Evolutionary conservation across 495 filamentous ascomycete species (phyloP), one percentile per base, ranked within the genome.

Genomic region (Hyphodiscus hymeniophilus): DNA sequence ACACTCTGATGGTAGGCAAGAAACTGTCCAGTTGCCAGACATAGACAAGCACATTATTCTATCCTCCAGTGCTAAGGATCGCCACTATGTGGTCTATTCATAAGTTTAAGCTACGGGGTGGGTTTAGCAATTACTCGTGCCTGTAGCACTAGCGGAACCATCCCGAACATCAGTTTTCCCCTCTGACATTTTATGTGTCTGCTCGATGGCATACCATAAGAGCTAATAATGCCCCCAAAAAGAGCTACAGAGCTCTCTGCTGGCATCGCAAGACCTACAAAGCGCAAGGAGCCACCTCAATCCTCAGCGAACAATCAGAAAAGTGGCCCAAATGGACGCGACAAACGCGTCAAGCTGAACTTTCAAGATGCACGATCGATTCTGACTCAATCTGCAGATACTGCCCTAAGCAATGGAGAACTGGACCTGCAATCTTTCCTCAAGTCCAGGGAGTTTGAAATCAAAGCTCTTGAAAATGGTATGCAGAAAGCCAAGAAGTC

Each of bases 401-500:
- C 81, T 36, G 85, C 83, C 11, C 74, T 94, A 48, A 73, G 78
- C 28, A 80, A 84, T 60, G 89, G 89, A 55, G 79, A 85, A 49
- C 76, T 95, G 30, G 80, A 94, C 60, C 72, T 91, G 47, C 73
- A 80, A 39, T 75, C 83, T n/a, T 96, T 95, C 58, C 72, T 95
- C 48, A 74, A 76, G 41, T 79, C 87, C 7, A 82, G 89, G 15
- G 80, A 91, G 58, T 94, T 84, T 55, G 91, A 97, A 63, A 96
- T 98, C 59, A 77, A 74, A 33, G 82, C 90, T 1, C 68, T 98
- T 36, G 83, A 92, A 59, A 67, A 77, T 36, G 85, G 85, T 28
- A 90, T 97, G 74, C 66, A 73, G 47, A 75, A 74, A 39, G 82
- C 85, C 23, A 91, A 82, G 57, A 73, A 73, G 35, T 72, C 72